Conservation (phyloP, 192 early-diverging fungal genomes). For the Paraglomus brasilianum region DNA sequence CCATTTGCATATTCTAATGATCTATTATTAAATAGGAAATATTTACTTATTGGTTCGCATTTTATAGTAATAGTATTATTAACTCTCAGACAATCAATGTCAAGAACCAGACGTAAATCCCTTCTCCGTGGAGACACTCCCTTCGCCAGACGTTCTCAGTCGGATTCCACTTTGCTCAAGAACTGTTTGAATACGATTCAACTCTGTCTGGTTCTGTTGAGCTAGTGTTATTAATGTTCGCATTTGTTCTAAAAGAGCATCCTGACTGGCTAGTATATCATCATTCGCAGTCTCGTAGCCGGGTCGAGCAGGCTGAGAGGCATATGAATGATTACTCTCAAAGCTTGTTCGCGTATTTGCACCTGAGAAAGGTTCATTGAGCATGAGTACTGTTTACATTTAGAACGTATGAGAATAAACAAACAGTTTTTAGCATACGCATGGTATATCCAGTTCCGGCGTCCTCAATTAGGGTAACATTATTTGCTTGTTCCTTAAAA, state of each 20-base stretch:
- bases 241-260: constrained; percentile 26
- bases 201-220: constrained; percentile 22
- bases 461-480: neutral
- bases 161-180: constrained; percentile 29
- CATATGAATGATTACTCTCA: constrained; percentile 43
- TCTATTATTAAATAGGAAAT: too few species aligned
- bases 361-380: neutral
- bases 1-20: too few species aligned
- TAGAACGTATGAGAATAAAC: neutral
- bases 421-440: neutral
- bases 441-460: constrained; percentile 6
- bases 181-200: constrained; percentile 19
- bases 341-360: constrained; percentile 39
- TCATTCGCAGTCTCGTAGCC: constrained; percentile 36
- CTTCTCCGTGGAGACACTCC: too few species aligned
- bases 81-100: too few species aligned
- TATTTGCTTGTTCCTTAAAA: constrained; percentile 14
- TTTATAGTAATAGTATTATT: too few species aligned
- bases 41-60: too few species aligned
- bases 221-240: constrained; percentile 16
- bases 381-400: neutral
- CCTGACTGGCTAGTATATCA: constrained; percentile 26
- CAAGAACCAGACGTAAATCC: too few species aligned
- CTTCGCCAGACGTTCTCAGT: neutral
- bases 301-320: constrained; percentile 30